Base-by-base conservation (phyloP, 495 filamentous ascomycete species). In the Parathielavia hyrcaniae region DNA sequence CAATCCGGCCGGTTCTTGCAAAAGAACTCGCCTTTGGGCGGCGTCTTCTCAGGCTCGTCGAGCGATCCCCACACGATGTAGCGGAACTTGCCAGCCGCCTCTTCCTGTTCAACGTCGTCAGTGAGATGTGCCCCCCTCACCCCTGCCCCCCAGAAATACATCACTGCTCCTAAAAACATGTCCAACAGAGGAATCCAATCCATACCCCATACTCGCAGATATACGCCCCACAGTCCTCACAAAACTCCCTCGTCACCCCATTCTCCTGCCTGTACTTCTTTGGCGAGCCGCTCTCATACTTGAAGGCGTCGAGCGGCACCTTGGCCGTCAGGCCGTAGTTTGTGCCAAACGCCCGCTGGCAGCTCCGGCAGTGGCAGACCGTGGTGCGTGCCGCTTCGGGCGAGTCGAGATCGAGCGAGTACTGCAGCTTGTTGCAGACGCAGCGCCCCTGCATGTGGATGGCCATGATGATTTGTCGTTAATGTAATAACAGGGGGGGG, bases 1-100 rank as follows among this genome's bases (percentile, higher is more conserved):
- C 85, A 87, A 12, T 68, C 73, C 32, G 76, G 75, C 49, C 83
- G 63, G 20, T 71, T 53, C 55, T 72, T 79, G 65, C 83, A 86
- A 62, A 84, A 87, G 75, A 88, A 88, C 64, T 88, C 85, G 0
- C 82, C 85, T 68, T 85, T 87, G 0, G 85, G 84, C 22, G 82
- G 81, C 30, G 86, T 63, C 44, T 73, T 76, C 26, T 78, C 78
- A 0, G 83, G 77, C 55, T 86, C 76, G 59, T 88, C 84, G n/a
- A 88, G 62, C 2, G 81, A 81, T 1, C 85, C 84, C 50, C 81
- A 81, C 65, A 81, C 79, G 50, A 88, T 71, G 60, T 86, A 88
- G 0, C 80, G 76, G 59, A 84, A 86, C 22, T 78, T 64, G 43
- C 82, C 74, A 22, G 80, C 82, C 9, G 76, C 80, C 13, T 74